Evolutionary conservation across 2,329 filamentous ascomycete genomes (phyloP).

Genomic region (Sordariomycetes sp.): DNA sequence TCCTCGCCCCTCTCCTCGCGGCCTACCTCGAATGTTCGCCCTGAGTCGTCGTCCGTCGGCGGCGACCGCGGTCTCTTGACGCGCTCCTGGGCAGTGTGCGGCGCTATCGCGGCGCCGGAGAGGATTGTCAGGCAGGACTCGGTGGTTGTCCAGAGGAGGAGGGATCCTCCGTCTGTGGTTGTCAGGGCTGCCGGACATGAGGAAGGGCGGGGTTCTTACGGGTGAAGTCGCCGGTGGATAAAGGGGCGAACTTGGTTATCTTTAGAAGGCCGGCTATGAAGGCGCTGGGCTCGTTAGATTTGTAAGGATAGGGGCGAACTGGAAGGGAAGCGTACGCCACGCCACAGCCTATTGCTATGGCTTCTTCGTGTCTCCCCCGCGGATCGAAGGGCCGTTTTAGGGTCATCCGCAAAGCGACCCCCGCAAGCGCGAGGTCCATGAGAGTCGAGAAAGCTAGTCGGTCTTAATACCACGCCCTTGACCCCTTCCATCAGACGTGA

Average conservation of each 20-base stretch:
- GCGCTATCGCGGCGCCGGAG: background rate
- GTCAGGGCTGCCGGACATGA: background rate
- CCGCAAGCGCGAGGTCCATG: background rate
- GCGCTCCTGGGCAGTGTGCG: background rate
- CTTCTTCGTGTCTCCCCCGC: background rate
- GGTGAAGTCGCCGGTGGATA: conserved; percentile 1
- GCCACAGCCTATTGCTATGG: background rate
- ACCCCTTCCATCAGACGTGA: background rate
- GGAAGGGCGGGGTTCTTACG: background rate
- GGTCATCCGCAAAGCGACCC: background rate
- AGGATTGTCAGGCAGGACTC: background rate
- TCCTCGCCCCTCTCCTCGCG: background rate
- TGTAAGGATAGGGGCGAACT: background rate
- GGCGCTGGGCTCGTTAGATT: background rate
- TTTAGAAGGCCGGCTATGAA: background rate
- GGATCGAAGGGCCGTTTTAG: background rate
- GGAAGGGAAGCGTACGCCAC: background rate
- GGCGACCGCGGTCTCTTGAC: background rate
- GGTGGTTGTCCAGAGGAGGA: conserved; percentile 1
- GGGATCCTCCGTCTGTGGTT: conserved; percentile 9
- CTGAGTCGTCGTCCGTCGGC: background rate
- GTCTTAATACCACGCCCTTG: background rate
- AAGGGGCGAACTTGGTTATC: background rate
- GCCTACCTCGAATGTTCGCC: background rate
- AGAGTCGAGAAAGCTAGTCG: background rate